Conservation (phyloP, 371 early-diverging fungal genomes). For the Saksenaea oblongispora region DNA sequence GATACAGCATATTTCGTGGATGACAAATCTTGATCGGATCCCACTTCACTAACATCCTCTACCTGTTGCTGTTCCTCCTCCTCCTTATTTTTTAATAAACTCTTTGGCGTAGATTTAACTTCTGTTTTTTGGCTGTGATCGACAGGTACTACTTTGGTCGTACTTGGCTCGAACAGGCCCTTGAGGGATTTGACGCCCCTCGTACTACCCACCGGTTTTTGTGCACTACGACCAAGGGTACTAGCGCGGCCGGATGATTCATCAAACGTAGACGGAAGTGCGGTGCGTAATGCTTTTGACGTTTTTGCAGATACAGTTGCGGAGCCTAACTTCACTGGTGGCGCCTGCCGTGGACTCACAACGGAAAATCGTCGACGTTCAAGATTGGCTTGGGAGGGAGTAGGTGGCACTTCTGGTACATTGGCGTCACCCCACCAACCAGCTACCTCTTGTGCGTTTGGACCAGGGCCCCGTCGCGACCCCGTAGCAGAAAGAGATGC, state of each 20-base stretch:
- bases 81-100: neutral
- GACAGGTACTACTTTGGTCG: neutral
- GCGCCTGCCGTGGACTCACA: neutral
- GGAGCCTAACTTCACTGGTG: neutral
- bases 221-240: slow-evolving; percentile 8
- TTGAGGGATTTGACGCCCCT: slow-evolving; percentile 9
- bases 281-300: neutral
- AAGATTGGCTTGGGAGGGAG: neutral
- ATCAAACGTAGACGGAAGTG: neutral
- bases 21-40: slow-evolving; percentile 4
- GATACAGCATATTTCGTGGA: slow-evolving; percentile 23
- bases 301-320: slow-evolving; percentile 1
- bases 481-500: slow-evolving; percentile 17
- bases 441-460: slow-evolving; percentile 16
- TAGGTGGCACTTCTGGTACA: neutral
- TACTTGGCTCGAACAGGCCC: slow-evolving; percentile 2
- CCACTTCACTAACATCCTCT: neutral
- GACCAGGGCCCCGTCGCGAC: neutral
- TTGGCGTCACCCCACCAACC: slow-evolving; percentile 18
- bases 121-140: neutral
- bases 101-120: neutral
- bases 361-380: neutral
- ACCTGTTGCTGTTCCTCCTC: neutral
- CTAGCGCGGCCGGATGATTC: slow-evolving; percentile 1
- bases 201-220: neutral